Evolutionary conservation across 179 eudicot species (phyloP), one percentile per base, ranked within the genome.

Genomic region (Silene noctiflora): DNA sequence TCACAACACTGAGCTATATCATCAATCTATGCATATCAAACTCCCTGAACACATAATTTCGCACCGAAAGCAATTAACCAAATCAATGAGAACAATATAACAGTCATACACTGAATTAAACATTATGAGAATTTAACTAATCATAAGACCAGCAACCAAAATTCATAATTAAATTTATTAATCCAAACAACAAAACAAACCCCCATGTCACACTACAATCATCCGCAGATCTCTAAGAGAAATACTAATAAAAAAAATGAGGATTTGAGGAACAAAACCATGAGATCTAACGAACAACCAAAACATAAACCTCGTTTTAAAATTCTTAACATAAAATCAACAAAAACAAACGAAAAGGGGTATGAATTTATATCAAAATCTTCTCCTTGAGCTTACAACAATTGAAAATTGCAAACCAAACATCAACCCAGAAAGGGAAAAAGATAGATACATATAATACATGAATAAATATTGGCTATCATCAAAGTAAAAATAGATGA

Each of bases 241-340:
- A 68, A 42, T 13, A 65, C 39, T 29, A 65, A 14, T 0, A 27
- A 3, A 12, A 62, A 29, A 33, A 33, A 33, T 33, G 39, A 63
- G 4, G 17, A 20, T 19, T 33, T 2, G 39, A 35, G 21, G 53
- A 12, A 14, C 22, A 70, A 31, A 1, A 5, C 10, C 68, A 6
- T 35, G 53, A 19, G 71, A 67, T 33, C 48, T 67, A 39, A 39
- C 39, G 24, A 48, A 70, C 61, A 16, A 48, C 11, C 21, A 20
- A 70, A 70, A 51, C 22, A 29, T 22, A 70, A 70, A 51, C 13
- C 74, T 62, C 74, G 51, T 13, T 70, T 4, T 16, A 48, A 70
- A 70, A 48, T 70, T 48, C 62, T 14, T 16, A 24, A 24, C 14
- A 71, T 13, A 4, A 25, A 51, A 51, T 51, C 44, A 27, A 44